Percentiles rank a stretch among this genome's conserved stretches.
These are phyloP conservation scores for Scenedesmus sp. DNA, from an alignment of 163 green algal species.

Conservation along the genomic window DNA sequence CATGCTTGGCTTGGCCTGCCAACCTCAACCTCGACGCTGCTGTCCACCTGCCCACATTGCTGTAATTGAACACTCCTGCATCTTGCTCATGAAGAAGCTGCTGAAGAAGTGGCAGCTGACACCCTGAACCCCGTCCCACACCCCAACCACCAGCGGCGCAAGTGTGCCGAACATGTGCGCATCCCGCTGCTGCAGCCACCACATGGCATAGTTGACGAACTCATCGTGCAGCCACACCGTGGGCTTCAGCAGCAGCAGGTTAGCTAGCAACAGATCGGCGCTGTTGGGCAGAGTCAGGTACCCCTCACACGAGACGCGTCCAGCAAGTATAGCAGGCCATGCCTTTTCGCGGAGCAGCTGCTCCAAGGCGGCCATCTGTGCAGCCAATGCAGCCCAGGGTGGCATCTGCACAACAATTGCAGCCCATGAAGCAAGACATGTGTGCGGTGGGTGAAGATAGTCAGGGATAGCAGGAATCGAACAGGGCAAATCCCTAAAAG, in stretches of 20 bases:
- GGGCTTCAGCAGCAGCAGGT: background rate
- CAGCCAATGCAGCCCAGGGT: background rate
- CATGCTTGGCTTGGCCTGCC: too few species aligned
- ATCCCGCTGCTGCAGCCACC: conserved; percentile 24
- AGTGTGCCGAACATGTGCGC: background rate
- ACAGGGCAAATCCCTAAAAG: too few species aligned
- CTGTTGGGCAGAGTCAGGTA: background rate
- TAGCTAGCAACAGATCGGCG: background rate
- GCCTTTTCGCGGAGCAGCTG: background rate
- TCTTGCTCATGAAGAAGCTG: conserved; percentile 34
- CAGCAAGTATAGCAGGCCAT: background rate
- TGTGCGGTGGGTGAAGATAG: too few species aligned
- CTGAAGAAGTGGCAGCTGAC: conserved; percentile 45
- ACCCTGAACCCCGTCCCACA: background rate
- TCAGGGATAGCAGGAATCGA: too few species aligned
- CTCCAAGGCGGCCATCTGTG: background rate
- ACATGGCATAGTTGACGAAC: conserved; percentile 11
- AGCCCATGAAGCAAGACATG: too few species aligned
- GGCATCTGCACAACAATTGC: background rate
- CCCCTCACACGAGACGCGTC: background rate
- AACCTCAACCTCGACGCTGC: background rate
- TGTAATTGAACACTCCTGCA: background rate
- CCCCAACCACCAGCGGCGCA: background rate
- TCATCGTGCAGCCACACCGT: conserved; percentile 25
- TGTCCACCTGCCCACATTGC: background rate